These are phyloP conservation scores for Turritis glabra DNA, from an alignment of 345 rosid species.

Conservation along the genomic window DNA sequence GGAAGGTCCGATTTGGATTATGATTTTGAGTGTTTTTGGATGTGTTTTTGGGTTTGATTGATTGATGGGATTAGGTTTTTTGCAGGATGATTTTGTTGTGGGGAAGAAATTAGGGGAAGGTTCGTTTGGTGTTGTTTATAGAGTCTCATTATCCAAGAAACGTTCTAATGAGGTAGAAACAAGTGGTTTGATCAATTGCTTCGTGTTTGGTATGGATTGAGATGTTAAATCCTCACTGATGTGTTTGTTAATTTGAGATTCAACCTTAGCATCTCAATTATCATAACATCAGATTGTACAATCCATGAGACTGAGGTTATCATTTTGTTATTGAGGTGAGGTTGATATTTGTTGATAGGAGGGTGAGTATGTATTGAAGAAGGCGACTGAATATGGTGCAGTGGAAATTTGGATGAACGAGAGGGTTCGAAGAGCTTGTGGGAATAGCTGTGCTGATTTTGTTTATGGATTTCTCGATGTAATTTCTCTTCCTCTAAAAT, in stretches of 20 bases:
- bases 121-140: slow-evolving; percentile 89
- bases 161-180: slow-evolving; percentile 66
- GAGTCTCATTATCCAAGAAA: slow-evolving; percentile 62
- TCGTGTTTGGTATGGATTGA: neutral
- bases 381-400: slow-evolving; percentile 94
- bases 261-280: neutral
- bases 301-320: neutral
- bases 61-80: slow-evolving; percentile 21
- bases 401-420: slow-evolving; percentile 99
- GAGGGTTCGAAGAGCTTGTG: slow-evolving; percentile 94
- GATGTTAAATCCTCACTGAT: neutral
- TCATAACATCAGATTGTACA: neutral
- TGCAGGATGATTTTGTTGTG: slow-evolving; percentile 87
- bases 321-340: neutral
- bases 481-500: slow-evolving; percentile 12
- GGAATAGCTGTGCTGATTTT: slow-evolving; percentile 91
- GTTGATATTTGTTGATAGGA: slow-evolving; percentile 42
- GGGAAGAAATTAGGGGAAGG: slow-evolving; percentile 99
- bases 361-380: slow-evolving; percentile 87
- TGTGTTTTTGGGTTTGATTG: neutral
- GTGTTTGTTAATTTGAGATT: no score
- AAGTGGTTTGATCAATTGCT: slow-evolving; percentile 7
- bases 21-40: neutral
- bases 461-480: slow-evolving; percentile 92
- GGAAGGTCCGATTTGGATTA: slow-evolving; percentile 51